Evolutionary conservation across 306 rosid genomes (phyloP).

Genomic region (Begonia masoniana): DNA sequence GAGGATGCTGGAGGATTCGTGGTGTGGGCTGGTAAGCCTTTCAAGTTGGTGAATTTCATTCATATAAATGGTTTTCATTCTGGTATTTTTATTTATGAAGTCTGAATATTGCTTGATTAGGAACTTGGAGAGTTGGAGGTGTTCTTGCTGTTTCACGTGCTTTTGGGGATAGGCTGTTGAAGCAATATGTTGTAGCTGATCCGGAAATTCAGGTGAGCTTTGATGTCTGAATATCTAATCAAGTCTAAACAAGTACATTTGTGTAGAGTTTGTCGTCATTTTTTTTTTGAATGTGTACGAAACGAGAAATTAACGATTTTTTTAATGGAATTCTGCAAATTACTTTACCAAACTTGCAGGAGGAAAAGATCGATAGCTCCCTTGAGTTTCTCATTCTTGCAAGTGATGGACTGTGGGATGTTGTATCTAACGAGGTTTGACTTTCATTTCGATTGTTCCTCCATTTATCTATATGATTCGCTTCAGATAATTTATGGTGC

Average conservation of each 20-base stretch:
- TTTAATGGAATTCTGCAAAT: no score
- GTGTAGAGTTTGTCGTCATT: no score
- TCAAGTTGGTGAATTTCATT: slow-evolving; percentile 1
- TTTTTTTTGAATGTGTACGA: no score
- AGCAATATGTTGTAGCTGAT: slow-evolving; percentile 80
- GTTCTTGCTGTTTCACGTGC: slow-evolving; percentile 93
- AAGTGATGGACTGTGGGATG: slow-evolving; percentile 92
- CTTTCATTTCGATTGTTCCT: neutral
- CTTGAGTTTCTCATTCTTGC: slow-evolving; percentile 77
- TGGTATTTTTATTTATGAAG: no score
- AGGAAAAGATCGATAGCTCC: slow-evolving; percentile 54
- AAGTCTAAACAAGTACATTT: no score
- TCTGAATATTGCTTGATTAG: slow-evolving; percentile 20
- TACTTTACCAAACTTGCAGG: slow-evolving; percentile 18
- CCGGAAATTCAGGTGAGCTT: slow-evolving; percentile 73
- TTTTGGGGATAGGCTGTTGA: slow-evolving; percentile 76
- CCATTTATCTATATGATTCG: neutral
- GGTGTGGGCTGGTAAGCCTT: slow-evolving; percentile 67
- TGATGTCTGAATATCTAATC: neutral
- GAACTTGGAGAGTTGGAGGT: slow-evolving; percentile 96
- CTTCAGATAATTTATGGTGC: neutral
- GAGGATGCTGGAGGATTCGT: slow-evolving; percentile 86
- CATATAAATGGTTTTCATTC: neutral
- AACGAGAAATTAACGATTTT: no score
- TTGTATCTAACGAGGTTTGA: slow-evolving; percentile 60